Conservation (phyloP, 306 rosid species). For the Sechiopsis laciniata region DNA sequence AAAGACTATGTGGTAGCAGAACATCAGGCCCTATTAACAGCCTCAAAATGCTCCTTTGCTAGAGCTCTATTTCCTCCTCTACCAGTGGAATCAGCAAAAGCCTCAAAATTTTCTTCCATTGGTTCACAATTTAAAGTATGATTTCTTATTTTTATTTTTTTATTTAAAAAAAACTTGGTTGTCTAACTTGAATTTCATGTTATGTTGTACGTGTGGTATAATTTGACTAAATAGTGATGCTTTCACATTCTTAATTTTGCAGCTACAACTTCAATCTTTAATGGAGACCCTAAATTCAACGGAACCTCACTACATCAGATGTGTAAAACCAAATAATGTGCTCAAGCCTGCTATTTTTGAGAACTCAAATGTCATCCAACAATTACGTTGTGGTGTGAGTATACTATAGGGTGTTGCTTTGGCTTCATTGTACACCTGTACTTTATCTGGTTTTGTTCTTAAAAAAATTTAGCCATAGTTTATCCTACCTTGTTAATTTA, state of each 20-base stretch:
- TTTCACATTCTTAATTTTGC: slow-evolving; percentile 31
- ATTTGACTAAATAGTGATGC: slow-evolving; percentile 6
- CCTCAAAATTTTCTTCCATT: slow-evolving; percentile 92
- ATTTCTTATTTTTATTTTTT: neutral
- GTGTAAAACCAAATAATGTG: slow-evolving; percentile 96
- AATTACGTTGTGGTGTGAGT: slow-evolving; percentile 98
- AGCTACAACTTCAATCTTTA: slow-evolving; percentile 98
- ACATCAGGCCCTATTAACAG: slow-evolving; percentile 80
- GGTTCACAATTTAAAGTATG: slow-evolving; percentile 96
- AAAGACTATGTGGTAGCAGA: slow-evolving; percentile 99
- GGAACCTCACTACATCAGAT: slow-evolving; percentile 98
- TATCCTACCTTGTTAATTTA: slow-evolving; percentile 23
- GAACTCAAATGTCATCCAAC: slow-evolving; percentile 85
- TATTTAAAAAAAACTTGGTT: neutral
- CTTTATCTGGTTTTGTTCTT: slow-evolving; percentile 18
- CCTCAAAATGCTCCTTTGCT: slow-evolving; percentile 81
- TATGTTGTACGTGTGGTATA: neutral
- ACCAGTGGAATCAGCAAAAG: slow-evolving; percentile 86
- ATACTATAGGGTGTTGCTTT: slow-evolving; percentile 30
- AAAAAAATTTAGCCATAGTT: neutral
- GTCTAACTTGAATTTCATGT: slow-evolving; percentile 18
- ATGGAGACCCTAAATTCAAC: slow-evolving; percentile 97
- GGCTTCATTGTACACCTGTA: neutral
- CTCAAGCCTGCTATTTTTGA: slow-evolving; percentile 96
- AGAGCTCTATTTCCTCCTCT: slow-evolving; percentile 82